Base-by-base conservation (phyloP, 106 monocot genomes). In the Iris macrosiphon region DNA sequence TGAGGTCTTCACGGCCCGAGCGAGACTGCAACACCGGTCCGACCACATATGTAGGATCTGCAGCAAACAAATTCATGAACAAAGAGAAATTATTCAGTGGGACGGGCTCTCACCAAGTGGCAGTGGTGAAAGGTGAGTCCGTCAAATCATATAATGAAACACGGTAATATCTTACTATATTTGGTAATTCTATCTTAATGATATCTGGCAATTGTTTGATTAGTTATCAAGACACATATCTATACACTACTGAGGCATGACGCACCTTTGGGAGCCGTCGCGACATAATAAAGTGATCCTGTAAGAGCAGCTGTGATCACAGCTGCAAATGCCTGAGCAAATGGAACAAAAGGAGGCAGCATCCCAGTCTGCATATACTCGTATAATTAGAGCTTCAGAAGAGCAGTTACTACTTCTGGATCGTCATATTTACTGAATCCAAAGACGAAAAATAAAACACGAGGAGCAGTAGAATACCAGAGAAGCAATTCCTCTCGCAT, bases 251-350 rank as follows among this genome's bases (percentile, higher is more conserved):
- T n/a, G n/a, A n/a, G n/a, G n/a, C n/a, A n/a, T n/a, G n/a, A n/a
- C n/a, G n/a, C 4, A 76, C 76, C 81, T 81, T 81, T 76, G 18
- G 81, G 79, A 53, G 79, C 62, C 40, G 77, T 77, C 10, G 80
- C 80, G 44, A 86, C 70, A 60, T 80, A 86, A 48, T 86, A 80
- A 32, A 86, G 70, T 1, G 85, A 86, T 66, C 80, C 85, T 3
- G 85, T 86, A 21, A 86, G 76, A 16, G 88, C 84, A 19, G 94
- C 94, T 51, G 89, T 95, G 43, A 89, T 84, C 24, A 72, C 94
- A 49, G 94, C 94, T n/a, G 94, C 94, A 73, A 95, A 89, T 55
- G 82, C 85, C 79, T 95, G 88, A n/a, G 94, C 94, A 67, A 95
- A 95, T 31, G 94, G 94, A 2, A 89, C 82, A 43, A 95, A 85